Evolutionary conservation across 179 eudicot species (phyloP), one percentile per base, ranked within the genome.

Genomic region (Pouteria campechiana): DNA sequence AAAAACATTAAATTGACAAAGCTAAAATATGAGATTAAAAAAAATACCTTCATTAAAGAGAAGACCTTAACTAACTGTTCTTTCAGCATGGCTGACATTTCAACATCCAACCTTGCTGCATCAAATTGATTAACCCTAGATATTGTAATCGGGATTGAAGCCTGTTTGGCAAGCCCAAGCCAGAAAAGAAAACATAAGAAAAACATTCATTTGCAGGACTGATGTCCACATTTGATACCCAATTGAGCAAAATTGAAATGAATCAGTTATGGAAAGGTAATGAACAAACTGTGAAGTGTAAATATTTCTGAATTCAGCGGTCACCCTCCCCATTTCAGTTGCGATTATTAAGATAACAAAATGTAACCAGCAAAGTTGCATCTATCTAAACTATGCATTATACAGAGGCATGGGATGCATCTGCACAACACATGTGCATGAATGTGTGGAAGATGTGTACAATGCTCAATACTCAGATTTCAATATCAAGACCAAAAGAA

Each of bases 91-190:
- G 93, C 95, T 13, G 95, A 74, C 93, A 90, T 81, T 67, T 90
- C 98, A 63, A 90, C 63, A 54, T 90, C 98, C 35, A 90, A 71
- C 46, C 98, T 67, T 6, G 59, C 93, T 22, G 98, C 98, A 76
- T 90, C 98, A 16, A 90, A 61, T 62, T 90, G 98, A 60, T 90
- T 90, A 38, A 86, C 98, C 70, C 95, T 84, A 24, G 98, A 86
- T 63, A 86, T 72, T 8, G 81, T 55, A 28, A 82, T 32, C 4
- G 89, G 96, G 36, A 86, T 71, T 25, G 54, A 49, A 21, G 61
- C 43, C 95, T 85, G 67, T 32, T 7, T 5, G 44, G 23, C 28
- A 31, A 6, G 14, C 25, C 54, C 45, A 29, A 2, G n/a, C n/a
- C 6, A 45, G 15, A 12, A 17, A 12, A 15, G n/a, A 17, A 61